A percentile compares a stretch with the other conserved stretches of the same genome.
Evolutionary conservation across 495 filamentous ascomycete genomes (phyloP).

Genomic region (Xylaria telfairii): DNA sequence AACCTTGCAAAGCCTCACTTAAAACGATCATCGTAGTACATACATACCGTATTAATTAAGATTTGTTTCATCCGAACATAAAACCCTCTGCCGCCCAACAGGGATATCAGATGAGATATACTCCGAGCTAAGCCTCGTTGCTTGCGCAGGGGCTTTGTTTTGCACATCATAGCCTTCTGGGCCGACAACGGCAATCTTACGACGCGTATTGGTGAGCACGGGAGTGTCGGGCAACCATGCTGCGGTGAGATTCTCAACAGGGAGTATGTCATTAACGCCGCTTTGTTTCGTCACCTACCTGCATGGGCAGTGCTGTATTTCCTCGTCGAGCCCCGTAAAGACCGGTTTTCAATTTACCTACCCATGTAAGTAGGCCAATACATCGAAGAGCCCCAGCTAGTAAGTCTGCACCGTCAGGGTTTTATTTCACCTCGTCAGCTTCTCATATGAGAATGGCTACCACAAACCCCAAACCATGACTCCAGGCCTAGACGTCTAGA

Average conservation of each 20-base stretch:
- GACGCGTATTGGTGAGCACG: not conserved
- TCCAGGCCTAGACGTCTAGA: no score
- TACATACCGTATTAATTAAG: not conserved
- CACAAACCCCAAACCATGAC: not conserved
- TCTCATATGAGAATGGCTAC: not conserved
- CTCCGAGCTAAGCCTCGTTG: not conserved
- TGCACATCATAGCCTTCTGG: not conserved
- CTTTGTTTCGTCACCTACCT: constrained; percentile 6
- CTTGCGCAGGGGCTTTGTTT: not conserved
- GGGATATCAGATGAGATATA: constrained; percentile 3
- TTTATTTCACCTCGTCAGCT: not conserved
- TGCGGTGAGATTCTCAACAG: not conserved
- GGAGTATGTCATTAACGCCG: not conserved
- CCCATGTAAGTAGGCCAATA: not conserved
- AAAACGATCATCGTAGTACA: not conserved
- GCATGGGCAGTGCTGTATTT: not conserved
- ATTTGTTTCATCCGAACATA: constrained; percentile 5
- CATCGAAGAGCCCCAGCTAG: not conserved
- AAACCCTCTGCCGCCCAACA: not conserved
- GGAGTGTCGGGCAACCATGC: constrained; percentile 4
- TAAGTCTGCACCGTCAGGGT: not conserved
- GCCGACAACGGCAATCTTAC: not conserved
- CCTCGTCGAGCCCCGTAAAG: constrained; percentile 7
- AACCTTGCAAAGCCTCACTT: not conserved
- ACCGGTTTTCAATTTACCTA: not conserved